These are phyloP conservation scores for Leishmania gerbilli DNA, from an alignment of 208 protist species.

Conservation along the genomic window DNA sequence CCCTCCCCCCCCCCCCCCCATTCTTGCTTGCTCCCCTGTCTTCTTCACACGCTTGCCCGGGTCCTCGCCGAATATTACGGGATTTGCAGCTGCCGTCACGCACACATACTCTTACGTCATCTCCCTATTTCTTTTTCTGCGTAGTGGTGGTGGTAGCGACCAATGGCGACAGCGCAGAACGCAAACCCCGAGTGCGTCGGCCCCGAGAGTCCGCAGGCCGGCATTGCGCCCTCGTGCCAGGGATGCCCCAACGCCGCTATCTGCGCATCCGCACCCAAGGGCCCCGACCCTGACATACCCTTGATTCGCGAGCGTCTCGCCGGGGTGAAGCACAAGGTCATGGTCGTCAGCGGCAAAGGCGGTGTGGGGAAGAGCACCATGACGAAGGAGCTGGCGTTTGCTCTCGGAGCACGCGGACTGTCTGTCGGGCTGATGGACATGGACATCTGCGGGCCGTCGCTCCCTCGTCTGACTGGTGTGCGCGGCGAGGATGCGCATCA, in stretches of 20 bases:
- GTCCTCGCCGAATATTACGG: neutral
- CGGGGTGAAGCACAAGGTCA: slow-evolving; percentile 83
- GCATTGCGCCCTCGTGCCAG: slow-evolving; percentile 94
- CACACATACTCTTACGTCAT: neutral
- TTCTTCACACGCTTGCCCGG: neutral
- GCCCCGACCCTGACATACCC: slow-evolving; percentile 91
- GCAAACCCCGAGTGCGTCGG: slow-evolving; percentile 94
- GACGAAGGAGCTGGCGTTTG: slow-evolving; percentile 91
- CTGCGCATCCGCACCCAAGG: slow-evolving; percentile 94
- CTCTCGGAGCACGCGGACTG: slow-evolving; percentile 67
- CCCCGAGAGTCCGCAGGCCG: slow-evolving; percentile 91
- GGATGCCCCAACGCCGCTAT: slow-evolving; percentile 98
- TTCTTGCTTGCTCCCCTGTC: neutral
- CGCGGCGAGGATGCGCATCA: slow-evolving; percentile 92
- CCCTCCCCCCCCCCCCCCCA: too few species aligned
- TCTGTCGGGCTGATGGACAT: slow-evolving; percentile 99
- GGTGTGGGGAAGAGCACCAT: slow-evolving; percentile 96
- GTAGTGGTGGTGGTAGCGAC: neutral
- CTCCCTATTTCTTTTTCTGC: neutral
- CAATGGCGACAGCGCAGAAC: slow-evolving; percentile 22
- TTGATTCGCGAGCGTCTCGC: slow-evolving; percentile 80
- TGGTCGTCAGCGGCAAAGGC: slow-evolving; percentile 93
- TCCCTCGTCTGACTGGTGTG: slow-evolving; percentile 85
- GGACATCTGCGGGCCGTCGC: slow-evolving; percentile 99
- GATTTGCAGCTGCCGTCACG: neutral